phyloP scores from a whole-genome alignment of 352 stramenopile species.

The Globisporangium carolinianum region DNA sequence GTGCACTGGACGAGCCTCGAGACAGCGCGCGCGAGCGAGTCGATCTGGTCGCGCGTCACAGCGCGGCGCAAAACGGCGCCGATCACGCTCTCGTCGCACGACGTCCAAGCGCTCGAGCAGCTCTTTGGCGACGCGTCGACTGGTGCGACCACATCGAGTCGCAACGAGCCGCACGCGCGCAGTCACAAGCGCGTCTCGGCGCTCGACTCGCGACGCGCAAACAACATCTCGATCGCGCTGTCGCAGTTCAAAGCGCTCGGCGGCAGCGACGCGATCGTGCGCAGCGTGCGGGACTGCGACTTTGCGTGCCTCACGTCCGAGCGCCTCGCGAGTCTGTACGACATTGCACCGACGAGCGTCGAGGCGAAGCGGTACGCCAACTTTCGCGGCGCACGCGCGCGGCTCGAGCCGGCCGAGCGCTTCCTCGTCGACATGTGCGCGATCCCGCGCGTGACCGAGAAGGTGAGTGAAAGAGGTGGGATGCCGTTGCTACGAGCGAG shows the following conservation, averaged over 20 bases:
- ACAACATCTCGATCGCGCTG: slow-evolving; percentile 78
- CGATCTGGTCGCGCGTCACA: slow-evolving; percentile 72
- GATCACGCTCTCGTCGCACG: slow-evolving; percentile 58
- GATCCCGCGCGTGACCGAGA: slow-evolving; percentile 61
- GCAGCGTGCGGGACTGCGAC: slow-evolving; percentile 39
- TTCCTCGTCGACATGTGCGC: slow-evolving; percentile 73
- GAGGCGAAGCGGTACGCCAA: slow-evolving; percentile 68
- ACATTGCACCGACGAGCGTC: slow-evolving; percentile 59
- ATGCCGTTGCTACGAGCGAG: background rate
- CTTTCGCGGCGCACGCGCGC: slow-evolving; percentile 43
- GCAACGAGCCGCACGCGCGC: background rate
- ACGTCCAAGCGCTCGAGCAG: slow-evolving; percentile 54
- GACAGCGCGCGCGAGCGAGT: slow-evolving; percentile 39
- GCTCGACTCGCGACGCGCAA: slow-evolving; percentile 63
- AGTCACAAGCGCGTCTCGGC: slow-evolving; percentile 17
- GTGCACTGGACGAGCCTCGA: slow-evolving; percentile 78
- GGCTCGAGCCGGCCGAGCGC: slow-evolving; percentile 46
- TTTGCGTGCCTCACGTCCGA: slow-evolving; percentile 58
- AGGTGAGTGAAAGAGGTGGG: slow-evolving; percentile 24
- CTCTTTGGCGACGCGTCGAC: slow-evolving; percentile 38
- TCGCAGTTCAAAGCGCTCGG: slow-evolving; percentile 66
- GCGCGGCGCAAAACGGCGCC: slow-evolving; percentile 54
- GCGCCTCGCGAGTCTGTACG: slow-evolving; percentile 44
- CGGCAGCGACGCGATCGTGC: slow-evolving; percentile 39
- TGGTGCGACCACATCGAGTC: background rate